Evolutionary conservation across 805 yeast species (phyloP).

Genomic region (Yamadazyma kitorensis): DNA sequence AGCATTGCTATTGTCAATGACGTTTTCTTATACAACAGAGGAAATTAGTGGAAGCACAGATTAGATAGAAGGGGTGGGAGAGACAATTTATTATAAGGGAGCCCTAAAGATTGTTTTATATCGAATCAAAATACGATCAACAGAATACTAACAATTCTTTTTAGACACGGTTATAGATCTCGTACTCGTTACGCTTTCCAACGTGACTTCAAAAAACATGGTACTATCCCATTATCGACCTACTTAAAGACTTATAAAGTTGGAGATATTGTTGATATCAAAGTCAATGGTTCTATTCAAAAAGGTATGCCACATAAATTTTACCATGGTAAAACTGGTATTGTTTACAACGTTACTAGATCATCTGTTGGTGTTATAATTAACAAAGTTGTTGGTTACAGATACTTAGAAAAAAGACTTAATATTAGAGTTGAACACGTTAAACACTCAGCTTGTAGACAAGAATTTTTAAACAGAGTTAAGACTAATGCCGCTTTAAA

Average conservation of each 20-base stretch:
- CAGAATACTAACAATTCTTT: slow-evolving; percentile 7
- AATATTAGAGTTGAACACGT: slow-evolving; percentile 98
- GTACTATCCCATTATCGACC: slow-evolving; percentile 89
- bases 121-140: too few relatives aligned
- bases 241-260: slow-evolving; percentile 98
- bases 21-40: too few relatives aligned
- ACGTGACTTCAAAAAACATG: slow-evolving; percentile 99
- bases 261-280: slow-evolving; percentile 99
- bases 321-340: slow-evolving; percentile 99
- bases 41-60: too few relatives aligned
- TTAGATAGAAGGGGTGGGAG: too few relatives aligned
- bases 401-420: slow-evolving; percentile 98
- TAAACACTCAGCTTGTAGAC: slow-evolving; percentile 99
- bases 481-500: slow-evolving; percentile 92
- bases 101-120: too few relatives aligned
- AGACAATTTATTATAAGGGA: too few relatives aligned
- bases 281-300: slow-evolving; percentile 98
- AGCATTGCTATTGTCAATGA: too few relatives aligned
- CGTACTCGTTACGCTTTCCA: slow-evolving; percentile 99
- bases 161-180: slow-evolving; percentile 95
- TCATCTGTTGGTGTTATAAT: slow-evolving; percentile 96
- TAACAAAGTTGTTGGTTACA: slow-evolving; percentile 98
- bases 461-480: slow-evolving; percentile 98
- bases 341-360: slow-evolving; percentile 98
- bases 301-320: slow-evolving; percentile 99